Conservation (phyloP, 2,329 filamentous ascomycete species). For the Phaeoacremonium minimum region DNA sequence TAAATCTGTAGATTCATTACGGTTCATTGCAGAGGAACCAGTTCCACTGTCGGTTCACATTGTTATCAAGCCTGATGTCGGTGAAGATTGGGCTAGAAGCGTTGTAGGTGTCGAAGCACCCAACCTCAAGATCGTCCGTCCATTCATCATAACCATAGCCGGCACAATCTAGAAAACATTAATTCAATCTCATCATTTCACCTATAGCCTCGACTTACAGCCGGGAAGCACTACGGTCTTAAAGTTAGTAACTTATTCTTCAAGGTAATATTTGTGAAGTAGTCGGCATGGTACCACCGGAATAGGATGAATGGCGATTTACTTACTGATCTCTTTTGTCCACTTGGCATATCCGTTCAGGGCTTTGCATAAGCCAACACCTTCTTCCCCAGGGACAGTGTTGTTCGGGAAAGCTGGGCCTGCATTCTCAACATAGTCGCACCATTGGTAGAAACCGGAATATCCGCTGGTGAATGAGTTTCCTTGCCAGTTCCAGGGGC, state of each 20-base stretch:
- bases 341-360: constrained; percentile 47
- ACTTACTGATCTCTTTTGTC: constrained; percentile 31
- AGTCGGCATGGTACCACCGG: too few species aligned
- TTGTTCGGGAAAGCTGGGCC: constrained; percentile 30
- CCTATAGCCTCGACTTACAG: constrained; percentile 19
- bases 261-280: too few species aligned
- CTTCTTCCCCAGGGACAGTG: not conserved
- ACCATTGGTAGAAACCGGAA: constrained; percentile 38
- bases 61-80: constrained; percentile 31
- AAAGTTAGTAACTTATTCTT: too few species aligned
- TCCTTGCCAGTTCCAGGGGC: constrained; percentile 54
- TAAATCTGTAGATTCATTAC: too few species aligned
- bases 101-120: constrained; percentile 43
- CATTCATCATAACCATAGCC: constrained; percentile 42
- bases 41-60: constrained; percentile 44
- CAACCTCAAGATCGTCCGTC: constrained; percentile 33
- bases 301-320: too few species aligned
- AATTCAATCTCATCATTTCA: too few species aligned
- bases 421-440: constrained; percentile 43
- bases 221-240: constrained; percentile 41
- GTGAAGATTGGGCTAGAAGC: constrained; percentile 32
- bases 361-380: constrained; percentile 19
- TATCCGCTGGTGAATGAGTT: constrained; percentile 41
- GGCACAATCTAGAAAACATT: constrained; percentile 11
- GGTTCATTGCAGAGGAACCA: constrained; percentile 53